Evolutionary conservation across 345 rosid species (phyloP), one percentile per base, ranked within the genome.

Genomic region (Gynandropsis gynandra): DNA sequence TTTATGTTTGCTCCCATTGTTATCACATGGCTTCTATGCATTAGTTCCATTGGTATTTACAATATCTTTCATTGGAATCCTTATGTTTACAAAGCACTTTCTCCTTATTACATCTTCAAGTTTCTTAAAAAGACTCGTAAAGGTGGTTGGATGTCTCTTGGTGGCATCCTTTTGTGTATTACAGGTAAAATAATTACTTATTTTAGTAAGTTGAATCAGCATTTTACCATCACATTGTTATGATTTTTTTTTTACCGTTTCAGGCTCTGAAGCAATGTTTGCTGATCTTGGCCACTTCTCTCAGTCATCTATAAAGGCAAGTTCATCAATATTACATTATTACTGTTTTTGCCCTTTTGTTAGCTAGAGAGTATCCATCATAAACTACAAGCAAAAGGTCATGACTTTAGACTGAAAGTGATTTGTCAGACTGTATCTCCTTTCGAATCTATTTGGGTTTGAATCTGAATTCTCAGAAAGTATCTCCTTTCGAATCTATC

Each of bases 81-180:
- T 56, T 71, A 76, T n/a, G 81, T 92, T 34, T 92, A 82, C 70
- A 74, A 75, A 78, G 98, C 98, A n/a, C 80, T 92, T 39, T 87
- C 95, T 39, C 98, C 98, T 3, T 79, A 79, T 55, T 87, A 92
- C 70, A 92, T 92, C 80, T 79, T 77, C 62, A 87, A 79, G 63
- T 92, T 92, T 69, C 65, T 92, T 50, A 87, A 71, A 72, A 87
- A 92, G 65, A 92, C 98, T 43, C 83, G 65, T 54, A 76, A 65
- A 69, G 74, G 85, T n/a, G 98, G 98, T n/a, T 92, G 96, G 96
- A 87, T 85, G 97, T 92, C 98, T 62, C 72, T 92, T 53, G 98
- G 97, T 17, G 98, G 98, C 63, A 92, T 87, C 67, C 75, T 92
- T 51, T 45, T 92, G 58, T 92, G 97, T 53, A 87, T 92, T 68